Conservation (phyloP, 192 early-diverging fungal genomes). For the Backusella psychrophila region DNA sequence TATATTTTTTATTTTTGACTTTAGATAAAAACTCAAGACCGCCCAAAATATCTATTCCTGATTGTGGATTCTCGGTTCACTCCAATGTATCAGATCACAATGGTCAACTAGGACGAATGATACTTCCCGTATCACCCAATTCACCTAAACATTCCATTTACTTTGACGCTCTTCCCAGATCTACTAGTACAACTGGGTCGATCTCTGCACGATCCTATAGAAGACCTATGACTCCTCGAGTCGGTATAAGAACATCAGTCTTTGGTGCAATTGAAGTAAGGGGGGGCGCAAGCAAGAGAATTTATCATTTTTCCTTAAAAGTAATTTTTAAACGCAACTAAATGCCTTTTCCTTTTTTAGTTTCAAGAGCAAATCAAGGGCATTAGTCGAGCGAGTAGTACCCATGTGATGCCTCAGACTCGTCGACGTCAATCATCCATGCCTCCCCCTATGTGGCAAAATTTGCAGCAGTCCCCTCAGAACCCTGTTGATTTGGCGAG, state of each 20-base stretch:
- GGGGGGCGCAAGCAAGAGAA: neutral
- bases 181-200: slow-evolving; percentile 13
- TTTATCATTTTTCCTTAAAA: neutral
- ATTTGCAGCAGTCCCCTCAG: neutral
- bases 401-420: neutral
- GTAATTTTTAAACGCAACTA: neutral
- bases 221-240: slow-evolving; percentile 26
- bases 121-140: slow-evolving; percentile 25
- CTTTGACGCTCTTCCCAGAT: slow-evolving; percentile 10
- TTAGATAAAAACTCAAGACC: neutral
- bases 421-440: neutral
- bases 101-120: slow-evolving; percentile 16
- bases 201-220: slow-evolving; percentile 11
- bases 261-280: slow-evolving; percentile 53
- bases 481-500: neutral
- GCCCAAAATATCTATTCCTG: slow-evolving; percentile 9
- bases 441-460: slow-evolving; percentile 18
- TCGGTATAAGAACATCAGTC: slow-evolving; percentile 45
- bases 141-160: neutral
- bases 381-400: slow-evolving; percentile 14
- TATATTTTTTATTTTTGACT: neutral
- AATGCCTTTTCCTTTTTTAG: slow-evolving; percentile 1
- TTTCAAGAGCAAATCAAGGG: slow-evolving; percentile 26
- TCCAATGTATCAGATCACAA: slow-evolving; percentile 7
- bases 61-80: neutral